phyloP scores from a whole-genome alignment of 2,329 filamentous ascomycete species.

The Aspergillus oerlinghausenensis region DNA sequence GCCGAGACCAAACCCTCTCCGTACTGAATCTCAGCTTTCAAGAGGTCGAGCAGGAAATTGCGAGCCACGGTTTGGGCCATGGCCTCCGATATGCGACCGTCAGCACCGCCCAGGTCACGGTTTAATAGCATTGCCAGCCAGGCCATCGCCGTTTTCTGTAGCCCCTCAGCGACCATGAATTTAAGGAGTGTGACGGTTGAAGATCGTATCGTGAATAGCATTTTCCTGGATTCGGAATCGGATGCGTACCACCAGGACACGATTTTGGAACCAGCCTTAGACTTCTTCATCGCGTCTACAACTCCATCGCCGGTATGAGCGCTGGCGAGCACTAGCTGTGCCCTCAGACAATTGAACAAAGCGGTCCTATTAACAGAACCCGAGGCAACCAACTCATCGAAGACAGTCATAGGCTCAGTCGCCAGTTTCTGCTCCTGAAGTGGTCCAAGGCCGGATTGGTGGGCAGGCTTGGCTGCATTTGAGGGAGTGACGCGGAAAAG shows the following conservation, averaged over 20 bases:
- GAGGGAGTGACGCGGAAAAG: constrained; percentile 37
- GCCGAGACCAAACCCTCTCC: constrained; percentile 30
- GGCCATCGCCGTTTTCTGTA: constrained; percentile 28
- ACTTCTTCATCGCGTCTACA: constrained; percentile 29
- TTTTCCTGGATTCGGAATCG: constrained; percentile 23
- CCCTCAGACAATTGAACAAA: constrained; percentile 29
- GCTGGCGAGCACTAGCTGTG: constrained; percentile 29
- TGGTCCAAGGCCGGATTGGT: constrained; percentile 10
- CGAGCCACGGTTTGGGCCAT: constrained; percentile 19
- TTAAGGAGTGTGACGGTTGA: constrained; percentile 28
- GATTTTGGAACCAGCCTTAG: constrained; percentile 31
- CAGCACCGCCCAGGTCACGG: constrained; percentile 22
- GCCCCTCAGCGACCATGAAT: constrained; percentile 37
- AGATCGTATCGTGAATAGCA: constrained; percentile 26
- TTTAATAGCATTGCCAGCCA: constrained; percentile 33
- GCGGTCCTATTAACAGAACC: constrained; percentile 25
- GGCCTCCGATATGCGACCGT: constrained; percentile 20
- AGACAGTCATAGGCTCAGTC: constrained; percentile 30
- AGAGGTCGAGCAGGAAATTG: constrained; percentile 26
- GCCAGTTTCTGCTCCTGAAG: constrained; percentile 17
- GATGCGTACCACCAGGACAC: constrained; percentile 40
- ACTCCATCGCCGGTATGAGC: constrained; percentile 15
- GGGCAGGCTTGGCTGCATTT: constrained; percentile 12
- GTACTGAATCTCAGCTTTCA: constrained; percentile 31
- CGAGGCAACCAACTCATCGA: constrained; percentile 38